Evolutionary conservation across 345 rosid species (phyloP).

Genomic region (Aegle marmelos): DNA sequence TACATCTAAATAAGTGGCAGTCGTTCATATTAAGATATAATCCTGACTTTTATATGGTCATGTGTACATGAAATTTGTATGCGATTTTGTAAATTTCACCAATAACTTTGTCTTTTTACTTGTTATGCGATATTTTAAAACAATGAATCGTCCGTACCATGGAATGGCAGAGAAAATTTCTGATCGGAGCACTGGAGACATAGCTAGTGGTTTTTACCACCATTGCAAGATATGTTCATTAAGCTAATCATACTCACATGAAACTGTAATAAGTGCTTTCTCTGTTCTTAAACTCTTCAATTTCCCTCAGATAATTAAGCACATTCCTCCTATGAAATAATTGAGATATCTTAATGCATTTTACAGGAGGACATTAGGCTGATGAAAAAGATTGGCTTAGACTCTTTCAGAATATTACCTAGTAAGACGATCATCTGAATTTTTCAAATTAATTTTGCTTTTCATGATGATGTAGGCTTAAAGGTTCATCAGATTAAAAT

Average conservation of each 20-base stretch:
- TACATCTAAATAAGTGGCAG: too few species aligned
- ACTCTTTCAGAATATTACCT: conserved; percentile 31
- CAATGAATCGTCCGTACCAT: too few species aligned
- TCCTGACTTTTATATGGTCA: too few species aligned
- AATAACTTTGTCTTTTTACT: not conserved
- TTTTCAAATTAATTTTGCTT: too few species aligned
- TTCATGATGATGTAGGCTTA: not conserved
- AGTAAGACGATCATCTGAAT: conserved; percentile 9
- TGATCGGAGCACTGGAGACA: conserved; percentile 11
- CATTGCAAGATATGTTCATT: conserved; percentile 16
- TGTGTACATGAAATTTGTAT: too few species aligned
- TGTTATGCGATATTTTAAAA: too few species aligned
- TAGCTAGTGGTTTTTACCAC: conserved; percentile 28
- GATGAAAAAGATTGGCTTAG: conserved; percentile 30
- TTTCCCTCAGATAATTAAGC: not conserved
- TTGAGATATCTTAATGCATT: not conserved
- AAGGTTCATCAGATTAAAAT: too few species aligned
- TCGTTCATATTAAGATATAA: too few species aligned
- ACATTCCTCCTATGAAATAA: too few species aligned
- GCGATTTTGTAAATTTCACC: not conserved
- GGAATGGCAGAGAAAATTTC: not conserved
- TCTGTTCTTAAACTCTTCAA: too few species aligned
- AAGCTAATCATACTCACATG: too few species aligned
- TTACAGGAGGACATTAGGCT: conserved; percentile 24
- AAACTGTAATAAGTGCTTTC: too few species aligned